Conservation (phyloP, 73 alveolate genomes). For the Paramecium octaurelia region DNA sequence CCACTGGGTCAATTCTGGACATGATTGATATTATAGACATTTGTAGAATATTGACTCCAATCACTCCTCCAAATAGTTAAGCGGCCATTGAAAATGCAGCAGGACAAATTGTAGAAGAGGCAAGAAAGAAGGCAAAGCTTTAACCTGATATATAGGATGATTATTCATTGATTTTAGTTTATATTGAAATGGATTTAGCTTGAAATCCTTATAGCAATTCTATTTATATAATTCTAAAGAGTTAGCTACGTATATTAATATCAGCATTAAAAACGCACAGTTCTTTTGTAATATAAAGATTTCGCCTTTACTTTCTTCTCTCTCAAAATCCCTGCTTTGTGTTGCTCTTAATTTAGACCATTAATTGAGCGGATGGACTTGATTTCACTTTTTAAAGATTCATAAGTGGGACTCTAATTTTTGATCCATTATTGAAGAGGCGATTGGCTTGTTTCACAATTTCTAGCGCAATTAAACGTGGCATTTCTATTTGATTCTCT, state of each 20-base stretch:
- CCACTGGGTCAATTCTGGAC: not conserved
- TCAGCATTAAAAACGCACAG: conserved; percentile 3
- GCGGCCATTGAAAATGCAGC: not conserved
- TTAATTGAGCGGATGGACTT: not conserved
- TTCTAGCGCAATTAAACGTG: not conserved
- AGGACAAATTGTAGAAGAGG: not conserved
- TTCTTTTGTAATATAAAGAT: not conserved
- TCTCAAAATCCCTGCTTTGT: not conserved
- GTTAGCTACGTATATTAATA: not conserved
- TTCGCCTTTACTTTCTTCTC: not conserved
- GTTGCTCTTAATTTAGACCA: not conserved
- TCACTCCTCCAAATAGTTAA: not conserved
- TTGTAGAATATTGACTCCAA: not conserved
- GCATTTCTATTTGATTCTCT: not conserved
- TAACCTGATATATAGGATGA: not conserved
- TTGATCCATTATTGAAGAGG: not conserved
- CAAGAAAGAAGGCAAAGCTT: not conserved
- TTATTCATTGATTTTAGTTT: not conserved
- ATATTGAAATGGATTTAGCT: not conserved
- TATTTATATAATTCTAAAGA: not conserved
- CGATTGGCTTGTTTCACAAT: not conserved
- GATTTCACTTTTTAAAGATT: not conserved
- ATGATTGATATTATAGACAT: not conserved
- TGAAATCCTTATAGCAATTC: not conserved
- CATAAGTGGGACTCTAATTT: not conserved